A percentile compares a stretch with the other conserved stretches of the same genome.
phyloP scores from a whole-genome alignment of 202 grass and related monocot genomes.

The Schoenoplectus tabernaemontani region DNA sequence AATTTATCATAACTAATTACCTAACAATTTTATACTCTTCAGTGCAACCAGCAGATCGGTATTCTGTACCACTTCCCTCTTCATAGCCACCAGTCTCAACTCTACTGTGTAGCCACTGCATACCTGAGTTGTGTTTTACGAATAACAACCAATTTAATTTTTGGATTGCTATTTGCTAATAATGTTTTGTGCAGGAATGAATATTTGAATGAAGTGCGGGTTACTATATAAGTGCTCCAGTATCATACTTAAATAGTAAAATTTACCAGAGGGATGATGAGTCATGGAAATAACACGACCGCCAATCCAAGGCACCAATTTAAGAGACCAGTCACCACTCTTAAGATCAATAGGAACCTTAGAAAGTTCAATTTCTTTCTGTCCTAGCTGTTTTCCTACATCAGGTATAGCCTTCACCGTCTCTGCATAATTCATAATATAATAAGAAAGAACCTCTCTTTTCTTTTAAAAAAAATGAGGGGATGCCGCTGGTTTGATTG shows the following conservation, averaged over 20 bases:
- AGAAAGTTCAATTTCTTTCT: conserved; percentile 62
- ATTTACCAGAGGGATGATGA: conserved; percentile 83
- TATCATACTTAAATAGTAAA: conserved; percentile 7
- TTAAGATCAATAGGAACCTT: conserved; percentile 81
- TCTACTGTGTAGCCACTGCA: conserved; percentile 89
- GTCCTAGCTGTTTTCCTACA: conserved; percentile 37
- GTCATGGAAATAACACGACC: conserved; percentile 83
- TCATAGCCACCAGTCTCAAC: conserved; percentile 89
- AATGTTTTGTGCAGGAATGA: background rate
- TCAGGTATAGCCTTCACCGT: conserved; percentile 54
- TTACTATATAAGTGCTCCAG: background rate
- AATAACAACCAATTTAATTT: background rate
- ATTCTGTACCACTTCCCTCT: conserved; percentile 86
- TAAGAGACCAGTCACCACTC: conserved; percentile 74
- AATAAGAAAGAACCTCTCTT: background rate
- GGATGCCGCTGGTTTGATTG: background rate
- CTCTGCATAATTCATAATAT: conserved; percentile 39
- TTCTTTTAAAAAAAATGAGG: background rate
- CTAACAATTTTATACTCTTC: conserved; percentile 68
- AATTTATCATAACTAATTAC: conserved; percentile 26
- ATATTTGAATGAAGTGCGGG: background rate
- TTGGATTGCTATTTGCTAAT: background rate
- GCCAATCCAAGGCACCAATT: conserved; percentile 87
- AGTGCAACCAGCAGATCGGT: conserved; percentile 88
- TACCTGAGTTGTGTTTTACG: conserved; percentile 35